These are phyloP conservation scores for Aquilaria agallochum DNA, from an alignment of 441 rosid genomes.

Conservation along the genomic window DNA sequence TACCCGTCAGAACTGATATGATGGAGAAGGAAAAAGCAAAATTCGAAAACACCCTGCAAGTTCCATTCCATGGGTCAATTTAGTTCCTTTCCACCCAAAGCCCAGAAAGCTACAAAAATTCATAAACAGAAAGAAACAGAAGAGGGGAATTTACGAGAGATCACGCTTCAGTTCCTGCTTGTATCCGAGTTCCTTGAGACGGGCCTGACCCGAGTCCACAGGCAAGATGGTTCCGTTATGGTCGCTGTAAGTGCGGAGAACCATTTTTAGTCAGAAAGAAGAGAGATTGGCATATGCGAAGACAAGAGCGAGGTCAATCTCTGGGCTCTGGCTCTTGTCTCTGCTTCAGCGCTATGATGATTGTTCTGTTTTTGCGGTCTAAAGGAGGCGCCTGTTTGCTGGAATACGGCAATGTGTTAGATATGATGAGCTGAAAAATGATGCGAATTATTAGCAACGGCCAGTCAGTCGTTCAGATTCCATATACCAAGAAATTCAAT, in stretches of 20 bases:
- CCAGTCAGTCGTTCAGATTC: too few relatives aligned
- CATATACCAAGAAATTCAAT: too few relatives aligned
- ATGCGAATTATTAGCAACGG: too few relatives aligned
- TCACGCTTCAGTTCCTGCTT: slow-evolving; percentile 97
- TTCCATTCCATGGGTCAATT: too few relatives aligned
- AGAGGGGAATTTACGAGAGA: slow-evolving; percentile 56
- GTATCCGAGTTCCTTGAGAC: slow-evolving; percentile 88
- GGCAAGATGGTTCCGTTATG: slow-evolving; percentile 20
- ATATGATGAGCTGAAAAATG: too few relatives aligned
- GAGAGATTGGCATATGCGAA: background rate
- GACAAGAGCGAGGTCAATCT: too few relatives aligned
- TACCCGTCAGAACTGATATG: slow-evolving; percentile 83
- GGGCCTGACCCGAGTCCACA: slow-evolving; percentile 68
- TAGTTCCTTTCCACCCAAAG: background rate
- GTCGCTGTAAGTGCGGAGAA: slow-evolving; percentile 19
- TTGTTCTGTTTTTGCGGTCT: too few relatives aligned
- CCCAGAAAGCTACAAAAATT: background rate
- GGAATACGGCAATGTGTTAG: too few relatives aligned
- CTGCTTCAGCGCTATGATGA: too few relatives aligned
- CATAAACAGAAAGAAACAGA: background rate
- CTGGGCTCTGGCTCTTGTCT: too few relatives aligned
- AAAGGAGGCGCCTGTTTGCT: too few relatives aligned
- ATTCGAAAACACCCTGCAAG: slow-evolving; percentile 77
- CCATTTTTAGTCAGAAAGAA: slow-evolving; percentile 13
- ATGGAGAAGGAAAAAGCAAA: slow-evolving; percentile 94